Evolutionary conservation across 1,284 basidiomycete genomes (phyloP).

Genomic region (Moesziomyces globuligerus): DNA sequence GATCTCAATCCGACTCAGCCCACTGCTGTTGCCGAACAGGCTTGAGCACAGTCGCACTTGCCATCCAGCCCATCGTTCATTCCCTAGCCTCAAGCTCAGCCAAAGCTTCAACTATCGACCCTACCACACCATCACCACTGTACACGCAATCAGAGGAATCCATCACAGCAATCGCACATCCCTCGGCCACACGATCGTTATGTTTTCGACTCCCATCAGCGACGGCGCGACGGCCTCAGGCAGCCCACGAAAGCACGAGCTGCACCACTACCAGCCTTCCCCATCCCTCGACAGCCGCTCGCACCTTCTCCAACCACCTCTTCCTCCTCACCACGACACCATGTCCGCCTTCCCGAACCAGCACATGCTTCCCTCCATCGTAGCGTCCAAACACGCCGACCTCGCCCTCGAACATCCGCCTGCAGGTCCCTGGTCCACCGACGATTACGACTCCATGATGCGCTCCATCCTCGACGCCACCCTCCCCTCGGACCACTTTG

Average conservation of each 20-base stretch:
- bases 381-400: conserved; percentile 24
- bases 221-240: conserved; percentile 17
- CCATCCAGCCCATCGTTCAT: too few relatives aligned
- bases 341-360: conserved; percentile 30
- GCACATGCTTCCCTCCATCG: conserved; percentile 28
- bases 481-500: conserved; percentile 24
- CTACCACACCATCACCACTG: too few relatives aligned
- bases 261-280: conserved; percentile 15
- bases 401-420: conserved; percentile 24
- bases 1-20: too few relatives aligned
- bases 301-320: conserved; percentile 29
- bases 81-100: neutral
- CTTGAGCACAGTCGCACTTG: too few relatives aligned
- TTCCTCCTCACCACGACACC: conserved; percentile 27
- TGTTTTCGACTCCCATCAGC: conserved; percentile 11
- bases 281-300: conserved; percentile 17
- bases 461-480: conserved; percentile 42
- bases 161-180: neutral
- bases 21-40: too few relatives aligned
- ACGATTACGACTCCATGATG: conserved; percentile 52
- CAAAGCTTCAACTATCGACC: too few relatives aligned
- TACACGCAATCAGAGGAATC: too few relatives aligned
- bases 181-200: neutral
- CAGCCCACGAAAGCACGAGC: conserved; percentile 22
- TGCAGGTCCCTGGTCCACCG: conserved; percentile 39